Evolutionary conservation across 495 filamentous ascomycete species (phyloP).

Genomic region (Aspergillus sclerotioniger): DNA sequence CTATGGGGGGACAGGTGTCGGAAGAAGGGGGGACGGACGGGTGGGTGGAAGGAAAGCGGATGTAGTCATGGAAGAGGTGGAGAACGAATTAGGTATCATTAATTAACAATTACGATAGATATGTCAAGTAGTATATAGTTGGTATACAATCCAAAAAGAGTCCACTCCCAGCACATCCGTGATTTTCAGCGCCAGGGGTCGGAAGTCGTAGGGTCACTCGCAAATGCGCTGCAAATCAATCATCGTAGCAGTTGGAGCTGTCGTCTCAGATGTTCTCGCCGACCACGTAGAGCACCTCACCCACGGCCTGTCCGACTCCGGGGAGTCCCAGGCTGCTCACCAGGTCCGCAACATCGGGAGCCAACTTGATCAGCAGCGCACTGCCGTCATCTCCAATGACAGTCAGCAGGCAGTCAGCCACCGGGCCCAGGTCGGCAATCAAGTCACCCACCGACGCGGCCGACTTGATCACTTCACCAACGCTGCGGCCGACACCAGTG

Average conservation of each 20-base stretch:
- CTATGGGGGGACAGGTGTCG: neutral
- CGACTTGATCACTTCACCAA: slow-evolving; percentile 14
- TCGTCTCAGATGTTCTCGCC: slow-evolving; percentile 14
- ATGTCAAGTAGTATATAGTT: no score
- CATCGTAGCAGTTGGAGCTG: neutral
- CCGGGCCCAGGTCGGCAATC: slow-evolving; percentile 19
- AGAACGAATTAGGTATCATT: no score
- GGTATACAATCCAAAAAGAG: neutral
- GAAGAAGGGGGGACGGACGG: no score
- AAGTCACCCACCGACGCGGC: slow-evolving; percentile 20
- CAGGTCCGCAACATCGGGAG: slow-evolving; percentile 21
- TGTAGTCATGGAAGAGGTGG: no score
- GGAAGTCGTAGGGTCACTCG: no score
- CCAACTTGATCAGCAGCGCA: slow-evolving; percentile 22
- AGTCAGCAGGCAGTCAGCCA: slow-evolving; percentile 24
- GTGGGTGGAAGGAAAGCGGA: no score
- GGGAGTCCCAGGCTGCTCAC: slow-evolving; percentile 19
- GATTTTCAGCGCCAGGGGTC: no score
- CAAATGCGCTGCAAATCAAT: no score
- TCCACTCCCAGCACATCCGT: neutral
- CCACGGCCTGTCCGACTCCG: slow-evolving; percentile 13
- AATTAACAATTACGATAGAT: no score
- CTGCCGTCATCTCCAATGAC: slow-evolving; percentile 23
- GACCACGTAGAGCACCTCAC: slow-evolving; percentile 9
- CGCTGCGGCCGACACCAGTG: slow-evolving; percentile 3